These are phyloP conservation scores for Phytopythium chamaehyphon DNA, from an alignment of 352 stramenopile species.

Conservation along the genomic window DNA sequence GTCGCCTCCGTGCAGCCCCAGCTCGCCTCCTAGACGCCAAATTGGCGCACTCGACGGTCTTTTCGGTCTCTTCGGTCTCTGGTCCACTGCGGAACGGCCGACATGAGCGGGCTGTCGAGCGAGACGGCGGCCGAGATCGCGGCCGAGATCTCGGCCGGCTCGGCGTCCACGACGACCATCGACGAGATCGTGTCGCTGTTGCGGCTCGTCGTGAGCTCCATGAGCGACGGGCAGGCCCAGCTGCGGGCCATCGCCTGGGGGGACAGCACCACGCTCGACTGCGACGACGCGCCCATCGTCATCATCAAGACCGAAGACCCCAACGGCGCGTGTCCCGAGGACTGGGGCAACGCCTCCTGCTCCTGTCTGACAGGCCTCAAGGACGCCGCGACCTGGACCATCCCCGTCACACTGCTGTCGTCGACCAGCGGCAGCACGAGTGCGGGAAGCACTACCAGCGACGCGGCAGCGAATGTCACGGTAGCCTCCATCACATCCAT, in stretches of 20 bases:
- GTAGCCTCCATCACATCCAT: slow-evolving; percentile 4
- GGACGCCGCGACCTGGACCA: slow-evolving; percentile 1
- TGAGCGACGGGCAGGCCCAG: neutral
- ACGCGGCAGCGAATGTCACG: neutral
- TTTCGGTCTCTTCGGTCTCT: too few relatives aligned
- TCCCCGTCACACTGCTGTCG: slow-evolving; percentile 1
- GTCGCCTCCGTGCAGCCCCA: too few relatives aligned
- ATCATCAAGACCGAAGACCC: slow-evolving; percentile 4
- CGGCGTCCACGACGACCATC: neutral
- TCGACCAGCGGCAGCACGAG: neutral
- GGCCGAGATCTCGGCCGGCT: slow-evolving; percentile 3
- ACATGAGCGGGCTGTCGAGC: neutral
- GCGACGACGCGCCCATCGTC: slow-evolving; percentile 6
- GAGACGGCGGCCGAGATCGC: neutral
- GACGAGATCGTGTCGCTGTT: slow-evolving; percentile 6
- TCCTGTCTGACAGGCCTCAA: slow-evolving; percentile 4
- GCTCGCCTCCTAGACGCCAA: too few relatives aligned
- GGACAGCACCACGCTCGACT: slow-evolving; percentile 2
- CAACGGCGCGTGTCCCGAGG: slow-evolving; percentile 9
- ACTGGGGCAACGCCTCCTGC: slow-evolving; percentile 7
- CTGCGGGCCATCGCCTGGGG: slow-evolving; percentile 3
- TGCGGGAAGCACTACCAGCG: neutral
- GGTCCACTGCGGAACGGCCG: too few relatives aligned
- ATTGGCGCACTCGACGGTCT: too few relatives aligned
- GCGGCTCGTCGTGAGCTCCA: slow-evolving; percentile 4